A percentile compares a stretch with the other conserved stretches of the same genome.
Conservation (phyloP, 257 asterid genomes). For the Capsicum chinense region DNA sequence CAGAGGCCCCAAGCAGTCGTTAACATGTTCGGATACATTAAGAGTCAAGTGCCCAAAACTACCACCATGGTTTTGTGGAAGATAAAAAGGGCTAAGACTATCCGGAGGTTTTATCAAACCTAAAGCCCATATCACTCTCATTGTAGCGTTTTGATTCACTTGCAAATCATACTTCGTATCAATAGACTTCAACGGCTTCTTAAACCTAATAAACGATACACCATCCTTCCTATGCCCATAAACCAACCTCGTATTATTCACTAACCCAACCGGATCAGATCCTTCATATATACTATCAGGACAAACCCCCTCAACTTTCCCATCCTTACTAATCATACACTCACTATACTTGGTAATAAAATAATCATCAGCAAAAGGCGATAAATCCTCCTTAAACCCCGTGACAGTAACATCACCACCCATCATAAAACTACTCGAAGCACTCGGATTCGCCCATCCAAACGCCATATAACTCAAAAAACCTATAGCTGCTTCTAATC, state of each 20-base stretch:
- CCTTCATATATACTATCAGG: conserved; percentile 69
- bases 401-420: conserved; percentile 86
- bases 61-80: conserved; percentile 93
- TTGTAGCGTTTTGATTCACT: conserved; percentile 56
- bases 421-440: conserved; percentile 67
- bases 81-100: conserved; percentile 81
- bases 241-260: conserved; percentile 66
- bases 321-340: conserved; percentile 71
- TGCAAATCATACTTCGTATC: conserved; percentile 65
- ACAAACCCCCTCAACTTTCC: conserved; percentile 79
- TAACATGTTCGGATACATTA: conserved; percentile 64
- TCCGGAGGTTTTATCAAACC: conserved; percentile 94
- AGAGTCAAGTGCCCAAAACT: conserved; percentile 78
- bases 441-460: conserved; percentile 92
- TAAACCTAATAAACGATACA: conserved; percentile 82
- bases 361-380: conserved; percentile 86
- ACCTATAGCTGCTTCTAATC: conserved; percentile 83
- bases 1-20: conserved; percentile 91
- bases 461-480: conserved; percentile 81
- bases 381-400: conserved; percentile 76
- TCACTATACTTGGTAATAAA: conserved; percentile 76
- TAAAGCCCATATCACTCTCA: conserved; percentile 92
- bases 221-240: conserved; percentile 96
- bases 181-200: conserved; percentile 60
- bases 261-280: conserved; percentile 50